These are phyloP conservation scores for Hamigera avellanea DNA, from an alignment of 495 filamentous ascomycete species.

Conservation along the genomic window DNA sequence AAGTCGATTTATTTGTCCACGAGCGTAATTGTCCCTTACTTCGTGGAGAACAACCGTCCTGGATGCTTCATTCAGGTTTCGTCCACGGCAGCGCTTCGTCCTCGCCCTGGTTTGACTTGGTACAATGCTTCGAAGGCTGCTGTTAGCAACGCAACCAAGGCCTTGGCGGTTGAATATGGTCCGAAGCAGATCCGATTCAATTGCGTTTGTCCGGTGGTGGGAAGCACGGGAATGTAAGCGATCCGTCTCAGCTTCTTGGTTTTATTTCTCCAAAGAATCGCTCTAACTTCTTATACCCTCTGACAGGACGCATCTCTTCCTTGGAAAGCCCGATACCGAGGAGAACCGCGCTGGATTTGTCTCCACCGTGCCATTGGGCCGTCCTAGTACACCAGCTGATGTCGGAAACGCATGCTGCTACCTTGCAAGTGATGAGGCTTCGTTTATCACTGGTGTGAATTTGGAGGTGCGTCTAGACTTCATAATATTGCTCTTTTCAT, in stretches of 20 bases:
- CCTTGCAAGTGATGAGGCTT: conserved; percentile 49
- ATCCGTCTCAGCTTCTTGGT: background rate
- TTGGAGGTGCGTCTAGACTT: conserved; percentile 12
- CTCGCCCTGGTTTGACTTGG: conserved; percentile 51
- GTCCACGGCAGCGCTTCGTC: conserved; percentile 43
- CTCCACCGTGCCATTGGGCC: conserved; percentile 50
- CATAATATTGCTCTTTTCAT: too few species aligned
- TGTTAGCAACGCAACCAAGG: conserved; percentile 44
- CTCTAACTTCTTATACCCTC: background rate
- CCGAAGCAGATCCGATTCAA: conserved; percentile 49
- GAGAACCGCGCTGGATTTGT: conserved; percentile 53
- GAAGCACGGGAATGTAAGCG: conserved; percentile 46
- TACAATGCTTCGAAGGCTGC: conserved; percentile 54
- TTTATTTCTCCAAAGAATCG: too few species aligned
- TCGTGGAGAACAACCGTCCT: conserved; percentile 35
- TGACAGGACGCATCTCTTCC: conserved; percentile 34
- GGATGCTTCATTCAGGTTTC: conserved; percentile 51
- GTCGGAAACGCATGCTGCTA: conserved; percentile 50
- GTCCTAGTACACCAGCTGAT: conserved; percentile 43
- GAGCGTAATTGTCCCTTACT: conserved; percentile 41
- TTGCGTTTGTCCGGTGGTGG: conserved; percentile 45
- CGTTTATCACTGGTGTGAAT: conserved; percentile 44
- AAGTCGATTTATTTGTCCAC: conserved; percentile 46
- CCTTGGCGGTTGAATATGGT: conserved; percentile 52
- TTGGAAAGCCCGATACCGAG: conserved; percentile 45